A percentile compares a stretch with the other conserved stretches of the same genome.
These are phyloP conservation scores for Kentomonas sorsogonicus DNA, from an alignment of 208 protist species.

Conservation along the genomic window DNA sequence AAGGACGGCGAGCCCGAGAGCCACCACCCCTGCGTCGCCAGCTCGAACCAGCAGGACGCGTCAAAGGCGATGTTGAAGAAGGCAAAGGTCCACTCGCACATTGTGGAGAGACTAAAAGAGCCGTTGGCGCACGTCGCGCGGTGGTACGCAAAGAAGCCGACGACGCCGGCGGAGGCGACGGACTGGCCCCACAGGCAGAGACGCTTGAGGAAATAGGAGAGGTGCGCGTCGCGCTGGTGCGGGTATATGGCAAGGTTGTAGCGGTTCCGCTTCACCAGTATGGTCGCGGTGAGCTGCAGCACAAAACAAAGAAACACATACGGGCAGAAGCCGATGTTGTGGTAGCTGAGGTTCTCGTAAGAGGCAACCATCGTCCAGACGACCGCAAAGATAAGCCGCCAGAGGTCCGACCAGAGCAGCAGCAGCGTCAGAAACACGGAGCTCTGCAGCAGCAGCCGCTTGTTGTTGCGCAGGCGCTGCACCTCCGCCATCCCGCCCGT, in stretches of 20 bases:
- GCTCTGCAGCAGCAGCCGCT: slow-evolving; percentile 30
- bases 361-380: slow-evolving; percentile 60
- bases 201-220: slow-evolving; percentile 37
- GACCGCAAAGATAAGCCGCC: slow-evolving; percentile 34
- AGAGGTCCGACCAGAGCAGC: slow-evolving; percentile 43
- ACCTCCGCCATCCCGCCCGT: slow-evolving; percentile 43
- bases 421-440: slow-evolving; percentile 41
- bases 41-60: slow-evolving; percentile 49
- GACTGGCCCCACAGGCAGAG: slow-evolving; percentile 39
- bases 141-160: slow-evolving; percentile 51
- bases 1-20: slow-evolving; percentile 38
- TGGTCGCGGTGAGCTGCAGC: slow-evolving; percentile 32
- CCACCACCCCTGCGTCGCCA: slow-evolving; percentile 63
- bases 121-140: slow-evolving; percentile 50
- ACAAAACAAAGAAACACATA: slow-evolving; percentile 57
- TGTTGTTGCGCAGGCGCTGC: slow-evolving; percentile 19
- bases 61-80: slow-evolving; percentile 63
- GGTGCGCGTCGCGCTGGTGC: slow-evolving; percentile 26
- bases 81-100: slow-evolving; percentile 67
- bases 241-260: slow-evolving; percentile 58
- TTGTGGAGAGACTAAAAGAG: slow-evolving; percentile 58
- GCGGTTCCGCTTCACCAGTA: slow-evolving; percentile 36
- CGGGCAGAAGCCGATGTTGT: slow-evolving; percentile 55
- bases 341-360: slow-evolving; percentile 41
- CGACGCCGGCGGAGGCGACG: slow-evolving; percentile 26